Conservation (phyloP, 768 basidiomycete genomes). For the Suillus fuscotomentosus region DNA sequence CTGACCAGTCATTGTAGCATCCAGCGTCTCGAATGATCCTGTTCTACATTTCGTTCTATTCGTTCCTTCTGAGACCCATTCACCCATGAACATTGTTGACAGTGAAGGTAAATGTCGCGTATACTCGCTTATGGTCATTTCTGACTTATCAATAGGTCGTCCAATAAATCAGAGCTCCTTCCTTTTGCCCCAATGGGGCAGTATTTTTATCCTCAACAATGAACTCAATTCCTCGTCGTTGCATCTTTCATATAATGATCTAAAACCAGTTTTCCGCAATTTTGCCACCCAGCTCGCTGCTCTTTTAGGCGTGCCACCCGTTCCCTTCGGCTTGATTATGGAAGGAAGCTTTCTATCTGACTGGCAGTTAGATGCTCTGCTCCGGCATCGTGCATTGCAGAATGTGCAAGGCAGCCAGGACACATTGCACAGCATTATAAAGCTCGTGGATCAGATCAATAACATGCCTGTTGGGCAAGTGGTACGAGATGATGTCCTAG, state of each 20-base stretch:
- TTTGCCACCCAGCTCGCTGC: conserved; percentile 73
- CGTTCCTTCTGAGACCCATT: conserved; percentile 67
- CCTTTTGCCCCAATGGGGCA: conserved; percentile 92
- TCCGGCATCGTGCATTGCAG: conserved; percentile 67
- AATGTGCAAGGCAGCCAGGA: conserved; percentile 68
- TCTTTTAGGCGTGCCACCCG: conserved; percentile 76
- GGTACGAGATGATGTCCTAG: conserved; percentile 70
- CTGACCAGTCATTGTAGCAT: conserved; percentile 51
- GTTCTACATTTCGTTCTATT: conserved; percentile 92
- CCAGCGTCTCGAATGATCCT: conserved; percentile 89
- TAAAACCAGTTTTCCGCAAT: conserved; percentile 54
- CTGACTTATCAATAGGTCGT: conserved; percentile 36
- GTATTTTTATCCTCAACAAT: conserved; percentile 77
- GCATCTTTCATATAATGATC: conserved; percentile 36
- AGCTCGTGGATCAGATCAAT: conserved; percentile 80
- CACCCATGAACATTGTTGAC: conserved; percentile 69
- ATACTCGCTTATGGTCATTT: conserved; percentile 6
- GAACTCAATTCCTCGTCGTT: conserved; percentile 24
- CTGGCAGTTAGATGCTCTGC: conserved; percentile 83
- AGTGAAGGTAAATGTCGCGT: conserved; percentile 40
- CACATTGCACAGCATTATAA: conserved; percentile 78
- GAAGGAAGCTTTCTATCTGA: conserved; percentile 41
- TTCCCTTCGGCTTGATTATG: conserved; percentile 48
- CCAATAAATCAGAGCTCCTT: conserved; percentile 63
- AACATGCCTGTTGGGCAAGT: conserved; percentile 89